Conservation (phyloP, 2,329 filamentous ascomycete species). For the Magnaporthales sp. region DNA sequence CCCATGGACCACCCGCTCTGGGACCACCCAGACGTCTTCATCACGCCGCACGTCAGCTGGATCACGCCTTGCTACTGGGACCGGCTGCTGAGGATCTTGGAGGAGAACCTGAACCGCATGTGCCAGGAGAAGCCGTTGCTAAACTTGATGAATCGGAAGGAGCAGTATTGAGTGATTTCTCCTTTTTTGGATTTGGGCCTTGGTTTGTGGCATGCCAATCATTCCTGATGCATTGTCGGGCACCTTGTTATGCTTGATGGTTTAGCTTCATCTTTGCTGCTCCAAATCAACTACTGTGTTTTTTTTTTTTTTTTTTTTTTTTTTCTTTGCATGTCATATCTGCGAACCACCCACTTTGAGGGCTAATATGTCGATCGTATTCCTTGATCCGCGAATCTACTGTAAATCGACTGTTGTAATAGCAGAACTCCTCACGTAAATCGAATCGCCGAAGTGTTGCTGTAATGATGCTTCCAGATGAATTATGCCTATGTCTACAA, state of each 20-base stretch:
- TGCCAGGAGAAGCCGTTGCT: constrained; percentile 26
- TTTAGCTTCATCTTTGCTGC: too few species aligned
- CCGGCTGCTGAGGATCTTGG: constrained; percentile 32
- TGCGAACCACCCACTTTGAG: too few species aligned
- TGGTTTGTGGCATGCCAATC: too few species aligned
- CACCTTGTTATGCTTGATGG: not conserved
- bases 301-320: too few species aligned
- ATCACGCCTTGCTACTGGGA: constrained; percentile 28
- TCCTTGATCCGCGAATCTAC: too few species aligned
- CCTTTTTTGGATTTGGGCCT: not conserved
- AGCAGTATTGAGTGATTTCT: constrained; percentile 17
- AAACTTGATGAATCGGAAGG: constrained; percentile 29
- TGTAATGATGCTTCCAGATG: not conserved
- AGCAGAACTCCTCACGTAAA: not conserved
- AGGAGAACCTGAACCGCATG: constrained; percentile 29
- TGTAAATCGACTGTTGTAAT: too few species aligned
- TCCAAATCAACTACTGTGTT: too few species aligned
- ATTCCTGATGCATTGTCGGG: not conserved
- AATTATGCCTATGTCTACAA: not conserved
- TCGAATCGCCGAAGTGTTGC: not conserved
- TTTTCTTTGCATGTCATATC: too few species aligned
- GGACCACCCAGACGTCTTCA: constrained; percentile 58
- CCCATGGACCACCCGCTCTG: constrained; percentile 61
- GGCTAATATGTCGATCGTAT: too few species aligned
- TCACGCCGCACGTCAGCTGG: constrained; percentile 45